Base-by-base conservation (phyloP, 805 yeast genomes). In the Schwanniomyces sp. region DNA sequence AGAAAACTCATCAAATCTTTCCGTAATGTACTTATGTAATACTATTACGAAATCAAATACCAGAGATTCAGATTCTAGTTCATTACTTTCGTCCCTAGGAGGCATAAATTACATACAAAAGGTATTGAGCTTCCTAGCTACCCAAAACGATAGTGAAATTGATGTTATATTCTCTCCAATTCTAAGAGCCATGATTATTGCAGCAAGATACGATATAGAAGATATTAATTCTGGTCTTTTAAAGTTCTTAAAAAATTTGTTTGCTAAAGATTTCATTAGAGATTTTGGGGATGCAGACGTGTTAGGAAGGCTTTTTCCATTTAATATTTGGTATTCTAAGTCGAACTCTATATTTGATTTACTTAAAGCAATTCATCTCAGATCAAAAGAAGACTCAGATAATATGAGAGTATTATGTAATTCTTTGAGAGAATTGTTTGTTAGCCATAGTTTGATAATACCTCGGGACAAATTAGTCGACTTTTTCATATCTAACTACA, bases 381-480 rank as follows among this genome's bases (percentile, higher is more conserved):
- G 52, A 38, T 55, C 64, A 26, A 59, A 59, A 5, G 64, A 63
- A 41, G 69, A 69, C 44, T 56, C 58, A 28, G 57, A 56, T 34
- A 65, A 67, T 41, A 66, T 71, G 61, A 63, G 54, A 30, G 59
- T 72, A 2, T 63, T 73, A 14, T 68, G 75, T 52, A 14, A 49
- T n/a, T 65, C 70, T 26, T 53, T 75, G 43, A 70, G 66, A 48
- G 45, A 47, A 9, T 45, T 73, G 28, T 62, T 56, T 43, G 68
- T 64, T 43, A 46, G 63, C 56, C 52, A 60, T 52, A 66, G 64
- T 41, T 67, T 76, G 17, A 61, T 60, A 1, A 79, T 82, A 0
- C 76, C 81, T 1, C 65, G 64, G 7, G 75, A 74, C 4, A 62
- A 60, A 9, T 54, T 82, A 27, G 62, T 80, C 1, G 60, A 62